These are phyloP conservation scores for Fraxinus quadrangulata DNA, from an alignment of 257 asterid species.

Conservation along the genomic window DNA sequence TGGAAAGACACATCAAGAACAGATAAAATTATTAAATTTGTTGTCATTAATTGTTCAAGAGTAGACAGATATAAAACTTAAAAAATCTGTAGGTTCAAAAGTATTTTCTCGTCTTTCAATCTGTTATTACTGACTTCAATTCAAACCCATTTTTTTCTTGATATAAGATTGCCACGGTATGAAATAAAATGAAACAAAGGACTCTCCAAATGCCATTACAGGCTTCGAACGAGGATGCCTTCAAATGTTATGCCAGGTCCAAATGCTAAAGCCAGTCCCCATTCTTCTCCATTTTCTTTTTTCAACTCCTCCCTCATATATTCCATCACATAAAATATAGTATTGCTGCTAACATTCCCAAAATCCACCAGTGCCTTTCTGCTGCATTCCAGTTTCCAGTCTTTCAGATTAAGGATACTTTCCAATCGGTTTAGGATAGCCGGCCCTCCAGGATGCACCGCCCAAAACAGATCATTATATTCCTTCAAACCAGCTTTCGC, in stretches of 20 bases:
- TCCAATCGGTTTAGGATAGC: slow-evolving; percentile 83
- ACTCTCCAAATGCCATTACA: slow-evolving; percentile 27
- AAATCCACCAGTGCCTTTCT: slow-evolving; percentile 83
- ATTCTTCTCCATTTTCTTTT: slow-evolving; percentile 51
- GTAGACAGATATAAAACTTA: too few species aligned
- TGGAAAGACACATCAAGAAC: too few species aligned
- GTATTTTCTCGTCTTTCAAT: neutral
- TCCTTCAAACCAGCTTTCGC: slow-evolving; percentile 37
- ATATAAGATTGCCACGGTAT: neutral
- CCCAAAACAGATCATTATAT: slow-evolving; percentile 81
- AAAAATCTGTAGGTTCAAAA: neutral
- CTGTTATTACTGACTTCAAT: neutral
- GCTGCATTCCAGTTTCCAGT: slow-evolving; percentile 67
- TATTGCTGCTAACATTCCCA: slow-evolving; percentile 92
- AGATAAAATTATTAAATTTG: too few species aligned
- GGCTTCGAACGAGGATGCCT: slow-evolving; percentile 81
- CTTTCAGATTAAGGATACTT: slow-evolving; percentile 44
- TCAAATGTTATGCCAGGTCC: slow-evolving; percentile 95
- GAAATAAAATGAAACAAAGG: neutral
- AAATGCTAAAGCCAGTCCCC: slow-evolving; percentile 90
- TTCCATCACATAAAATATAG: slow-evolving; percentile 82
- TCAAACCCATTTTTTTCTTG: neutral
- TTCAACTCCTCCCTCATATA: slow-evolving; percentile 70
- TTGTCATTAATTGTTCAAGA: too few species aligned
- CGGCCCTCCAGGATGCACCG: slow-evolving; percentile 96